These are phyloP conservation scores for Dothistroma septosporum DNA, from an alignment of 2,329 filamentous ascomycete genomes.

Conservation along the genomic window DNA sequence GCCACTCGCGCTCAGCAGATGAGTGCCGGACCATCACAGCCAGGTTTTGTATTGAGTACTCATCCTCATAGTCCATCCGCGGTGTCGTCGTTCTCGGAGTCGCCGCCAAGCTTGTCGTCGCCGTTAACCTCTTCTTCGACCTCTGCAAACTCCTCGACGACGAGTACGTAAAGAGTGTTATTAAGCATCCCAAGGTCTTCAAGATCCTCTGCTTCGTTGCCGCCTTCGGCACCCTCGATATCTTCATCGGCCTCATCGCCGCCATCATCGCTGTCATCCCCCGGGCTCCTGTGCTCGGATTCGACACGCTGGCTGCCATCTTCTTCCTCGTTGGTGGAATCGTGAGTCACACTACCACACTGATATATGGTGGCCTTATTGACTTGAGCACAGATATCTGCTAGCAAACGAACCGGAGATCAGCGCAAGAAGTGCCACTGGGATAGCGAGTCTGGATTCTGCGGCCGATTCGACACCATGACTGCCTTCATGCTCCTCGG, in stretches of 20 bases:
- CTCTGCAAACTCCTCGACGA: slow-evolving; percentile 1
- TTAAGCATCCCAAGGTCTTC: neutral
- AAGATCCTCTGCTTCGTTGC: slow-evolving; percentile 14
- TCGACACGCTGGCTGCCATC: slow-evolving; percentile 16
- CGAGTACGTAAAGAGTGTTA: neutral
- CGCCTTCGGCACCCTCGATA: slow-evolving; percentile 17
- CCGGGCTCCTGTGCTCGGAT: slow-evolving; percentile 3
- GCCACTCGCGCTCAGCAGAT: neutral
- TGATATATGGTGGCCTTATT: neutral
- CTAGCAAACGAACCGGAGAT: no score
- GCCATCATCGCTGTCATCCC: slow-evolving; percentile 11
- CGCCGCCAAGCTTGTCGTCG: neutral
- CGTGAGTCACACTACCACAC: slow-evolving; percentile 4
- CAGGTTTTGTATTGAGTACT: neutral
- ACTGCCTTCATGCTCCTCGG: slow-evolving; percentile 18
- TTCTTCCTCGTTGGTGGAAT: slow-evolving; percentile 19
- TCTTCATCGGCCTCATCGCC: slow-evolving; percentile 12
- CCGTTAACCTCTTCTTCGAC: neutral
- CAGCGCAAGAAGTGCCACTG: neutral
- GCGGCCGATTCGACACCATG: slow-evolving; percentile 4
- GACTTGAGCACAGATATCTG: neutral
- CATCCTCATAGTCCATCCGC: slow-evolving; percentile 5
- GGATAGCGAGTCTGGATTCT: neutral
- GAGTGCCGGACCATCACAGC: neutral
- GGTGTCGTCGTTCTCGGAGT: slow-evolving; percentile 15